Percentiles rank a stretch among this genome's conserved stretches.
phyloP scores from a whole-genome alignment of 139 green algal species.

The Asterochloris sp. region DNA sequence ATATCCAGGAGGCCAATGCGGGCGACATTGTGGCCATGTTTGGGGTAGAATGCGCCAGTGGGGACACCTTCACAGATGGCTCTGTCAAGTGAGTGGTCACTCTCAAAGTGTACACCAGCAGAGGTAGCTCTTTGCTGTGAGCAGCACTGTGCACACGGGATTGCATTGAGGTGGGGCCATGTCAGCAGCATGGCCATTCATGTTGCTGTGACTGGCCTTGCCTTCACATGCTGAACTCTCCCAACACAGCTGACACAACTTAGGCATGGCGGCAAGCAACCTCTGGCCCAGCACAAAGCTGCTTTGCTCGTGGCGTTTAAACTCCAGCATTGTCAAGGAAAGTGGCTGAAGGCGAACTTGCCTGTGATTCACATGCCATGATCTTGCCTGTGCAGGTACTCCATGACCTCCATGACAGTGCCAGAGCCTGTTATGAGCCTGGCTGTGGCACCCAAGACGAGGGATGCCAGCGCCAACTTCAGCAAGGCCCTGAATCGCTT shows the following conservation, averaged over 20 bases:
- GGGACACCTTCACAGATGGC: slow-evolving; percentile 96
- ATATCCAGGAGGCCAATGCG: slow-evolving; percentile 70
- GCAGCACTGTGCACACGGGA: no score
- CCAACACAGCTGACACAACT: no score
- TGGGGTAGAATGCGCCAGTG: slow-evolving; percentile 95
- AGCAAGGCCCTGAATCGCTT: slow-evolving; percentile 80
- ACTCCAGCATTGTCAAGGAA: no score
- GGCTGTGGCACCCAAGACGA: slow-evolving; percentile 78
- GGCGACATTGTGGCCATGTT: slow-evolving; percentile 99
- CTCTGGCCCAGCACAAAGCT: no score
- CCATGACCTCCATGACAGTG: slow-evolving; percentile 93
- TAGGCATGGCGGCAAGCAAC: no score
- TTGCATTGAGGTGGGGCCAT: no score
- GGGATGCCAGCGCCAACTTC: slow-evolving; percentile 67
- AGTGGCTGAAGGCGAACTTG: neutral
- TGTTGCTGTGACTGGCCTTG: no score
- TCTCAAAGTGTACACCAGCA: neutral
- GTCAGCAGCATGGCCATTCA: no score
- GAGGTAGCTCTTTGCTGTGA: no score
- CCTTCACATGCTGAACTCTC: no score
- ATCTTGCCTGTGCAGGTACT: slow-evolving; percentile 19
- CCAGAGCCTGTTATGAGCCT: slow-evolving; percentile 98
- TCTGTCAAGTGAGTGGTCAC: slow-evolving; percentile 25
- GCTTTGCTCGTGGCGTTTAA: no score
- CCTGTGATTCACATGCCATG: neutral